Evolutionary conservation across 495 filamentous ascomycete species (phyloP).

Genomic region (Penicillium lagena): DNA sequence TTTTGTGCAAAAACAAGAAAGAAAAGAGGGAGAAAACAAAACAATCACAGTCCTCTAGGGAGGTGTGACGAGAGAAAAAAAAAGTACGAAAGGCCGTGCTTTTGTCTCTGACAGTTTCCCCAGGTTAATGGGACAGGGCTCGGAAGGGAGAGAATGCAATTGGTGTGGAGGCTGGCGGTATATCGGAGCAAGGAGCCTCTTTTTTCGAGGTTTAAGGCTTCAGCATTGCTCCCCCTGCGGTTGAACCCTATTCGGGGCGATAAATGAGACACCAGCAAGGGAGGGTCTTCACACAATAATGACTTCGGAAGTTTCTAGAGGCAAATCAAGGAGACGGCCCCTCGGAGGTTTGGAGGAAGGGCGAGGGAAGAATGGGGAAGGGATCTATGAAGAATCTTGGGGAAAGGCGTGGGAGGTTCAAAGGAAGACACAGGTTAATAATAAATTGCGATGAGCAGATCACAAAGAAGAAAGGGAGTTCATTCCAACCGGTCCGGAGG

Average conservation of each 20-base stretch:
- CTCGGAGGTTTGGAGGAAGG: not conserved
- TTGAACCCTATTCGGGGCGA: conserved; percentile 16
- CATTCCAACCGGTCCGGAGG: conserved; percentile 16
- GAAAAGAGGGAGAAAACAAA: not conserved
- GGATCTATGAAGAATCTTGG: conserved; percentile 25
- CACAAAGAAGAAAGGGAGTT: conserved; percentile 9
- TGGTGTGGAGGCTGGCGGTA: conserved; percentile 7
- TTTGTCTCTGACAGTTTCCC: conserved; percentile 20
- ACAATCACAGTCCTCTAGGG: not conserved
- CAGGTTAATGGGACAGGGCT: conserved; percentile 17
- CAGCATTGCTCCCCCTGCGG: conserved; percentile 26
- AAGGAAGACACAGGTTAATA: conserved; percentile 1
- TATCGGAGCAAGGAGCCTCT: conserved; percentile 13
- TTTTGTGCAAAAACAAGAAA: conserved; percentile 13
- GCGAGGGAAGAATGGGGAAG: conserved; percentile 14
- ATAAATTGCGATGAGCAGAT: conserved; percentile 10
- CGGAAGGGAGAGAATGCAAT: conserved; percentile 22
- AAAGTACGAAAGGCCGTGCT: conserved; percentile 21
- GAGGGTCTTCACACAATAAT: conserved; percentile 7
- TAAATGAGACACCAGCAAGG: conserved; percentile 25
- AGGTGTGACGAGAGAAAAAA: not conserved
- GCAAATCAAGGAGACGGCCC: not conserved
- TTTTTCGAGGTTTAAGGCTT: conserved; percentile 17
- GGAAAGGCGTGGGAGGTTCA: not conserved
- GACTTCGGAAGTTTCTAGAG: not conserved